Evolutionary conservation across 352 stramenopile genomes (phyloP).

Genomic region (Pythium aquatile): DNA sequence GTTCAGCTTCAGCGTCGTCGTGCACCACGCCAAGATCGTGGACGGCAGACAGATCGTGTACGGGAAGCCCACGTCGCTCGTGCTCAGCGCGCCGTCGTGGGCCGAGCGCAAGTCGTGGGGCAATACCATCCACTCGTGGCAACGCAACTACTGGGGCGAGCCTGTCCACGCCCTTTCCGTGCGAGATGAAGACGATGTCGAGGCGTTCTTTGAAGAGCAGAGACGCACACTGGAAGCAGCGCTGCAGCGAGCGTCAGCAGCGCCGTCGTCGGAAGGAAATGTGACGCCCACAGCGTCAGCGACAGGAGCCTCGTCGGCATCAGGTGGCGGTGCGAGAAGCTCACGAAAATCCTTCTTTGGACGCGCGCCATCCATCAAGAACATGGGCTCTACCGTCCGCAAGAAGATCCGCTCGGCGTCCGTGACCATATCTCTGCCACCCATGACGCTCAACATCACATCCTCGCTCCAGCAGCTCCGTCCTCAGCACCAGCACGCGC

Average conservation of each 20-base stretch:
- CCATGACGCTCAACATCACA: slow-evolving; percentile 63
- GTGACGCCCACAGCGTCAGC: slow-evolving; percentile 19
- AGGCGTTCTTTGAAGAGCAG: slow-evolving; percentile 78
- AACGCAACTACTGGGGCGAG: slow-evolving; percentile 85
- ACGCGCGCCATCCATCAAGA: slow-evolving; percentile 57
- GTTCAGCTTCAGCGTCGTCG: slow-evolving; percentile 70
- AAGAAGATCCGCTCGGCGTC: slow-evolving; percentile 66
- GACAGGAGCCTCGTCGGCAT: slow-evolving; percentile 17
- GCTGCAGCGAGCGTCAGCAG: slow-evolving; percentile 10
- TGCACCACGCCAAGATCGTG: slow-evolving; percentile 73
- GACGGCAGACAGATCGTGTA: slow-evolving; percentile 65
- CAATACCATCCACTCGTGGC: slow-evolving; percentile 86
- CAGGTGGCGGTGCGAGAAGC: slow-evolving; percentile 19
- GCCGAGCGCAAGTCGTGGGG: slow-evolving; percentile 80
- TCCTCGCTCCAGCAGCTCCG: slow-evolving; percentile 53
- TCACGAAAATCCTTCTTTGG: slow-evolving; percentile 41
- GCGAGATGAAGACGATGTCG: slow-evolving; percentile 54
- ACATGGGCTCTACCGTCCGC: slow-evolving; percentile 54
- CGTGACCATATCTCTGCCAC: slow-evolving; percentile 71
- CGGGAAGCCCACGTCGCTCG: slow-evolving; percentile 49
- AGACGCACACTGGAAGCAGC: slow-evolving; percentile 36
- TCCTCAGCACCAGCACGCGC: slow-evolving; percentile 23
- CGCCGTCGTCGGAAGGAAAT: slow-evolving; percentile 13
- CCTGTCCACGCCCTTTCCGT: slow-evolving; percentile 54
- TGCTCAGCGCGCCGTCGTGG: slow-evolving; percentile 73